These are phyloP conservation scores for Apiotrichum sp. DNA, from an alignment of 1,284 basidiomycete genomes.

Conservation along the genomic window DNA sequence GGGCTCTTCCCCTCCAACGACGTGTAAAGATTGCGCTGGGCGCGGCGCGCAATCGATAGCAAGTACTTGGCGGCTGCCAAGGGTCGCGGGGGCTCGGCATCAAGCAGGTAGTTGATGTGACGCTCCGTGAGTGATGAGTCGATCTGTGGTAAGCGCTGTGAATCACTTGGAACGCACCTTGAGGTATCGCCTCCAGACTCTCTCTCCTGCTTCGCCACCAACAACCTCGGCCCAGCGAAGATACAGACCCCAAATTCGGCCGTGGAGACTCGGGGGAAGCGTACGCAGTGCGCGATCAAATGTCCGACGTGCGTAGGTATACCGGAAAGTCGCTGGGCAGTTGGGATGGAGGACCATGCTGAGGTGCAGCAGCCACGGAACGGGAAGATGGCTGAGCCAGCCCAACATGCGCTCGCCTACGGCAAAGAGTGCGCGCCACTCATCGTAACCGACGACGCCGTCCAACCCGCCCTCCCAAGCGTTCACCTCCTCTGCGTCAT, in stretches of 20 bases:
- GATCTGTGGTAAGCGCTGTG: constrained; percentile 45
- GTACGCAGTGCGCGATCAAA: constrained; percentile 93
- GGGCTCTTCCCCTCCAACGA: constrained; percentile 93
- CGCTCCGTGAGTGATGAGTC: constrained; percentile 81
- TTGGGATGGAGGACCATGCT: constrained; percentile 83
- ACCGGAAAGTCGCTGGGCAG: constrained; percentile 75
- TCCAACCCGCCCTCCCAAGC: constrained; percentile 84
- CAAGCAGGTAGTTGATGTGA: constrained; percentile 70
- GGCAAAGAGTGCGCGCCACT: constrained; percentile 86
- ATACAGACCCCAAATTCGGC: constrained; percentile 88
- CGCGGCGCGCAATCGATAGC: constrained; percentile 73
- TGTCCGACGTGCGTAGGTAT: constrained; percentile 85
- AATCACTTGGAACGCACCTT: constrained; percentile 44
- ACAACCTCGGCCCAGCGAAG: constrained; percentile 85
- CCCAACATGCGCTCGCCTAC: constrained; percentile 87
- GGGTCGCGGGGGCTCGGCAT: constrained; percentile 66
- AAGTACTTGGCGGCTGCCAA: constrained; percentile 91
- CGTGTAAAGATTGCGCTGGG: constrained; percentile 72
- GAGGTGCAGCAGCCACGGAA: constrained; percentile 89
- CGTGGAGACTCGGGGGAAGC: constrained; percentile 88
- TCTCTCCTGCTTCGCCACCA: constrained; percentile 77
- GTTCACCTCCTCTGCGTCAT: constrained; percentile 75
- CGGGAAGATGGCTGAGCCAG: constrained; percentile 81
- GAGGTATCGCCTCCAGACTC: constrained; percentile 86
- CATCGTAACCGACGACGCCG: constrained; percentile 81